Conservation (phyloP, 306 rosid genomes). For the Geum urbanum region DNA sequence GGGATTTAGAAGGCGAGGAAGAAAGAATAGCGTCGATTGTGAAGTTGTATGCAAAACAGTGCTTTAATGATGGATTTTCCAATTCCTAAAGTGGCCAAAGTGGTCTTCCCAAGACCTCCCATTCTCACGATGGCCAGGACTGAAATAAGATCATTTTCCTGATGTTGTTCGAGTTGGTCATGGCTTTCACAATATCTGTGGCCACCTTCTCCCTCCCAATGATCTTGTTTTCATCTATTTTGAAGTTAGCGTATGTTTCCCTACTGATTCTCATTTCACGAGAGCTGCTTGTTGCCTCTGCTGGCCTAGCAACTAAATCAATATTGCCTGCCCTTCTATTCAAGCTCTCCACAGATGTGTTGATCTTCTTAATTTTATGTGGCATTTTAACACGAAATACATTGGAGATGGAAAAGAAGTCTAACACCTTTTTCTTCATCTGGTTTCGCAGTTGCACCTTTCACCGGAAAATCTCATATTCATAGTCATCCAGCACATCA, state of each 20-base stretch:
- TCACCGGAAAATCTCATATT: too few relatives aligned
- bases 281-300: background rate
- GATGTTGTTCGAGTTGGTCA: background rate
- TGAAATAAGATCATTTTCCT: background rate
- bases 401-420: too few relatives aligned
- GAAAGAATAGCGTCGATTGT: background rate
- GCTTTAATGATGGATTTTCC: background rate
- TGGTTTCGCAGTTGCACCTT: too few relatives aligned
- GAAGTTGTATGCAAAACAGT: constrained; percentile 4
- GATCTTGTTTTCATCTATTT: background rate
- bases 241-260: background rate
- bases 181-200: background rate
- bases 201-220: background rate
- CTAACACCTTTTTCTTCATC: too few relatives aligned
- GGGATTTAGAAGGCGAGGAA: background rate
- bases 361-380: too few relatives aligned
- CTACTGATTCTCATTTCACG: background rate
- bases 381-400: too few relatives aligned
- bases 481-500: too few relatives aligned
- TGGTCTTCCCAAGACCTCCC: constrained; percentile 27
- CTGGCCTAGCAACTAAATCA: background rate
- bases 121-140: constrained; percentile 25
- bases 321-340: background rate
- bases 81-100: too few relatives aligned
- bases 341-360: too few relatives aligned